Percentiles rank a stretch among this genome's conserved stretches.
phyloP scores from a whole-genome alignment of 768 basidiomycete species.

The Boletus fagicola region DNA sequence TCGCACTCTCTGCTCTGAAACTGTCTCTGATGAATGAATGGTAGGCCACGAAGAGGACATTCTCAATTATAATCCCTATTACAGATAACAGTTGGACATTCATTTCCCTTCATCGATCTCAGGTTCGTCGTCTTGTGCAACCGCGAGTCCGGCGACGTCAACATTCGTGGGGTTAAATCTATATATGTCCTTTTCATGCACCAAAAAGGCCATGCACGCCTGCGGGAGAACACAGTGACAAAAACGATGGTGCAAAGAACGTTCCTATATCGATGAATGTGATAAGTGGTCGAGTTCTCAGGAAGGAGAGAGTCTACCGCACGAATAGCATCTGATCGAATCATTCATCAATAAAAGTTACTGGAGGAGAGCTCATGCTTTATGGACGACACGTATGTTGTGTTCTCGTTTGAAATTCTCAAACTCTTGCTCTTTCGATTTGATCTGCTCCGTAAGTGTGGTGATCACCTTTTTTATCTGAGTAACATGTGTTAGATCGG shows the following conservation, averaged over 20 bases:
- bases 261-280: background rate
- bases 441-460: slow-evolving; percentile 82
- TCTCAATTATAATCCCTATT: background rate
- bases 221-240: background rate
- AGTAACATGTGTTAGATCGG: slow-evolving; percentile 10
- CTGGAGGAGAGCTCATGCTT: slow-evolving; percentile 20
- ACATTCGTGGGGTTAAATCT: background rate
- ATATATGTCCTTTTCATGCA: background rate
- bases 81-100: background rate
- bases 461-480: slow-evolving; percentile 83
- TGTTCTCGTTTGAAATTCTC: slow-evolving; percentile 77
- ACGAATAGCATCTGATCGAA: background rate
- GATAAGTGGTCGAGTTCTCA: background rate
- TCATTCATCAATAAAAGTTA: slow-evolving; percentile 1
- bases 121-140: background rate
- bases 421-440: slow-evolving; percentile 81
- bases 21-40: background rate
- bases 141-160: background rate
- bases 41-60: background rate
- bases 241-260: background rate
- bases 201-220: background rate
- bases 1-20: background rate
- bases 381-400: slow-evolving; percentile 61
- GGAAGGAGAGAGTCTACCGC: background rate
- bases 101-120: background rate